Evolutionary conservation across 306 rosid genomes (phyloP), one percentile per base, ranked within the genome.

Genomic region (Ceratonia siliqua): DNA sequence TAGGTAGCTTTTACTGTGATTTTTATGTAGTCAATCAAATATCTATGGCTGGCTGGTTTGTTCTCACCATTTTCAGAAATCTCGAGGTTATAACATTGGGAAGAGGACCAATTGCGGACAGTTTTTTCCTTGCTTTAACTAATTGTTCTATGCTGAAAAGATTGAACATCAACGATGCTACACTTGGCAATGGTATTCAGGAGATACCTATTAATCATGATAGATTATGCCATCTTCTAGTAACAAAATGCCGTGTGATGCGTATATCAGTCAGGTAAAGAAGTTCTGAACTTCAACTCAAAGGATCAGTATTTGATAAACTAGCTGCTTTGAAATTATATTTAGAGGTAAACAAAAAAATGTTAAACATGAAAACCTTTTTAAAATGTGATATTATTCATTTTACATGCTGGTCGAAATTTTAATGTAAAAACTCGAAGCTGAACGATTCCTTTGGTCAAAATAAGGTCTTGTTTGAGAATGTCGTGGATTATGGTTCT

Each of bases 221-320:
- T 30, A 81, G 88, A 59, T 67, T 92, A 86, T 81, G 84, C 25
- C 88, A 92, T 75, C 87, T 92, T 70, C 89, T 85, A 74, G 72
- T 92, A 30, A 85, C 83, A 58, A 90, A 90, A 73, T 92, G 97
- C 55, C 96, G 97, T 25, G 89, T 88, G 18, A 84, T 88, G 86
- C 96, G 94, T 1, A 73, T 92, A 83, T 83, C 97, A 59, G 87
- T 90, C 72, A 92, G 97, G 97, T 90, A 79, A 67, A 77, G 48
- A 21, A 46, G 5, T 36, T 78, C 18, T 58, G 25, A 52, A 25
- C 49, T 57, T 58, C 33, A 20, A 59, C 35, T n/a, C 20, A 8
- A 28, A 39, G 22, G 5, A 13, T 2, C 8, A 8, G 8, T 43
- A 43, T 43, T 43, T 13, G 18, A 14, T 13, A 43, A 13, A 43